Base-by-base conservation (phyloP, 208 protist genomes). In the Leishmania mexicana region DNA sequence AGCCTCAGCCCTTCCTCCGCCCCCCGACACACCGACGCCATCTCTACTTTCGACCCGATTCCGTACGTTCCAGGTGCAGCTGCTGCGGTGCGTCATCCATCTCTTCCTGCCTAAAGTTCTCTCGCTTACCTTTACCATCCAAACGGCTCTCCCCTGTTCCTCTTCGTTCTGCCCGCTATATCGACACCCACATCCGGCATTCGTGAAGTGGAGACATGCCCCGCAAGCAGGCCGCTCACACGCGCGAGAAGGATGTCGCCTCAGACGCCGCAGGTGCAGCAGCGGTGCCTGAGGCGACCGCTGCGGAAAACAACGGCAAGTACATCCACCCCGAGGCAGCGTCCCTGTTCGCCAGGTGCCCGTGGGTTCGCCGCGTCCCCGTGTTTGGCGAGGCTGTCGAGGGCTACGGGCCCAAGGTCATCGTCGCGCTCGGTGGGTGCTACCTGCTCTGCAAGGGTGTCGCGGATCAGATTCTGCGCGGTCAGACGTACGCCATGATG, bases 301-400 rank as follows among this genome's bases (percentile, higher is more conserved):
- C 45, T 93, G 94, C 87, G 87, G 86, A 21, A 96, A 92, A 87
- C 85, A 87, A n/a, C 92, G 89, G 87, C 90, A 93, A 85, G 77
- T 88, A 51, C 82, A 8, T 94, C 60, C 89, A 94, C 83, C 86
- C 86, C 13, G 72, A 85, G 28, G 88, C 91, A 1, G 78, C 65
- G 10, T 40, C 70, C 5, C 47, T 91, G 13, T 93, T 95, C 65
- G 67, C 47, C 45, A 21, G 6, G 21, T 79, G 75, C 24, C 88
- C 86, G 38, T 86, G 78, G 45, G 13, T 88, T 1, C 82, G 83
- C n/a, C 75, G 79, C 40, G 80, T 93, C 13, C 89, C 91, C 38
- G 53, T 92, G 31, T 93, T 92, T 65, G 89, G 86, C 49, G 68
- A 84, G 67, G 81, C 87, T 10, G 80, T 71, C 54, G 79, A 90